phyloP scores from a whole-genome alignment of 345 rosid genomes.

The Turnera subulata region DNA sequence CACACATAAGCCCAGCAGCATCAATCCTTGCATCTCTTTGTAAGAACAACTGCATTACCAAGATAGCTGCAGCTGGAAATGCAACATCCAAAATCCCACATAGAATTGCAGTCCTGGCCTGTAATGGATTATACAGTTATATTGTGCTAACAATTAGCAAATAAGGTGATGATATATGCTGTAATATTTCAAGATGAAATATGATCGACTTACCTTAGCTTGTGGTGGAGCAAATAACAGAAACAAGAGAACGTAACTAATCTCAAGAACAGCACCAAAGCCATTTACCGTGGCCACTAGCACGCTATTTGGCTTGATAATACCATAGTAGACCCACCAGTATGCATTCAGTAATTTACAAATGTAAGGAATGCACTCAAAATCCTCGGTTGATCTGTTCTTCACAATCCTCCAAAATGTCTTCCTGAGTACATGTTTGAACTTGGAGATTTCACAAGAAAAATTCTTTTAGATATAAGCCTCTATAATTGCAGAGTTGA shows the following conservation, averaged over 20 bases:
- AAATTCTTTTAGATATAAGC: background rate
- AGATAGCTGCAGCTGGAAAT: conserved; percentile 45
- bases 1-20: conserved; percentile 51
- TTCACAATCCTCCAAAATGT: conserved; percentile 67
- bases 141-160: background rate
- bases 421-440: conserved; percentile 41
- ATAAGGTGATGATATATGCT: too few relatives aligned
- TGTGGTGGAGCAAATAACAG: conserved; percentile 52
- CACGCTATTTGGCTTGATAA: conserved; percentile 57
- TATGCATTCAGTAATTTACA: conserved; percentile 58
- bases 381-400: conserved; percentile 70
- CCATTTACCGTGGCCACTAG: conserved; percentile 80
- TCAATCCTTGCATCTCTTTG: conserved; percentile 39
- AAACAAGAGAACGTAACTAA: conserved; percentile 48
- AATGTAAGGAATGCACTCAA: conserved; percentile 63
- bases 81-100: conserved; percentile 44
- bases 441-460: background rate
- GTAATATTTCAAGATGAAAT: background rate
- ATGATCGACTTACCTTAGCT: conserved; percentile 34
- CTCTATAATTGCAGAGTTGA: too few relatives aligned
- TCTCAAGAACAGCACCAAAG: conserved; percentile 56
- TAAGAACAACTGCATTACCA: conserved; percentile 35
- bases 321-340: conserved; percentile 71
- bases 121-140: background rate
- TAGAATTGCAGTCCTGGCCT: conserved; percentile 39